Base-by-base conservation (phyloP, 2,329 filamentous ascomycete genomes). In the Fusarium guadeloupense region DNA sequence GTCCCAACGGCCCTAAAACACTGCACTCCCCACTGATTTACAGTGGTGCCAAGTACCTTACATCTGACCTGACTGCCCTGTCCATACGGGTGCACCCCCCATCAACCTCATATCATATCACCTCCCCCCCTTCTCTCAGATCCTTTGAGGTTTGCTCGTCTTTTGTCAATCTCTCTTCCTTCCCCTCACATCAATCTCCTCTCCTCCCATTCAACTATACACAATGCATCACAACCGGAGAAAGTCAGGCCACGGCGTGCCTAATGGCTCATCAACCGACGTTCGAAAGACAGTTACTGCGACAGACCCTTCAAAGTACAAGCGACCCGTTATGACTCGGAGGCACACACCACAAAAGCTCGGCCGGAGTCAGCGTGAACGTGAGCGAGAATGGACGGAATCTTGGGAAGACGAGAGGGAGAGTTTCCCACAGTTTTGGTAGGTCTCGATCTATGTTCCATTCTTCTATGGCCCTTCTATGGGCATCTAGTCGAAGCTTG, bases 381-480 rank as follows among this genome's bases (percentile, higher is more conserved):
- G 81, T 21, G 82, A 85, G 64, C 77, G 77, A 56, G 80, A 84
- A 59, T 76, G 77, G 69, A 78, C 81, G 54, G 81, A 83, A 30
- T 79, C 78, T 71, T 84, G 78, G 71, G 81, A 84, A 47, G 81
- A 87, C 49, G 85, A 86, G 68, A 78, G 84, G 50, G 85, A 88
- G 69, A 86, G 82, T 73, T 88, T 89, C 61, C 85, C 85, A 19
- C 85, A 88, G 71, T 88, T 80, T 69, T 89, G 86, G 86, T 89
- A 81, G 54, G 84, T 82, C 53, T 64, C 57, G 59, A 52, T 39
- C 59, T 50, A 53, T 53, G 44, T 31, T 14, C 25, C 48, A 46
- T 44, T 25, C 39, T 52, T 49, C 20, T 23, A 25, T 47, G 34
- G 25, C 37, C 42, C 54, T 61, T 49, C 49, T 51, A 44, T 54